Evolutionary conservation across 1,139 yeast species (phyloP), one percentile per base, ranked within the genome.

Genomic region (Suhomyces taliae): DNA sequence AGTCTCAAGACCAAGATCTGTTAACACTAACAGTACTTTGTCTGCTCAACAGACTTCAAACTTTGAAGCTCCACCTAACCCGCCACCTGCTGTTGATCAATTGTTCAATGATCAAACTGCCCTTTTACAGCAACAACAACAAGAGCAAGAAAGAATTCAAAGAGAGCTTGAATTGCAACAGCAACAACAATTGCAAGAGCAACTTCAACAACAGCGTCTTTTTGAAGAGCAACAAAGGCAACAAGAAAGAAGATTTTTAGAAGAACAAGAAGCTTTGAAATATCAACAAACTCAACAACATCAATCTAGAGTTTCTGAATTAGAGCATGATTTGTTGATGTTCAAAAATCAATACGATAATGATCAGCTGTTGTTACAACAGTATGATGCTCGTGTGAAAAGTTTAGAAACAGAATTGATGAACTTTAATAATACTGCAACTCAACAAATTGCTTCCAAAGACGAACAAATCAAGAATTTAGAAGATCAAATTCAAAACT

Each of bases 381-480:
- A 90, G 63, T 91, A 91, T 63, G 97, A 91, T 61, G 79, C 85
- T 47, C 77, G 96, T 49, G 97, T 91, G 15, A 87, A 87, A 64
- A 81, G 86, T 39, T 78, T 91, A 55, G 98, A 91, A 67, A 75
- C 74, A 38, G 97, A 91, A 60, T 71, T 90, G 53, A 61, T 66
- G 34, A 81, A 80, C 45, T 74, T 87, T 43, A 81, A 84, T 49
- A 74, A 79, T 52, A 83, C 87, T 43, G 87, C 91, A 0, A 77
- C 83, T 34, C 86, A 85, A 61, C 96, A 90, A 64, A 67, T 89
- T 43, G 83, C 83, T 7, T 78, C 91, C 7, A 90, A 88, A 60
- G 90, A 88, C 57, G 95, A 88, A 51, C 85, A 85, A 59, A 72
- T 87, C 45, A 76, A 71, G 40, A 78, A 80, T 48, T 66, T 88